Evolutionary conservation across 2,329 filamentous ascomycete genomes (phyloP).

Genomic region (Eurotiales sp.): DNA sequence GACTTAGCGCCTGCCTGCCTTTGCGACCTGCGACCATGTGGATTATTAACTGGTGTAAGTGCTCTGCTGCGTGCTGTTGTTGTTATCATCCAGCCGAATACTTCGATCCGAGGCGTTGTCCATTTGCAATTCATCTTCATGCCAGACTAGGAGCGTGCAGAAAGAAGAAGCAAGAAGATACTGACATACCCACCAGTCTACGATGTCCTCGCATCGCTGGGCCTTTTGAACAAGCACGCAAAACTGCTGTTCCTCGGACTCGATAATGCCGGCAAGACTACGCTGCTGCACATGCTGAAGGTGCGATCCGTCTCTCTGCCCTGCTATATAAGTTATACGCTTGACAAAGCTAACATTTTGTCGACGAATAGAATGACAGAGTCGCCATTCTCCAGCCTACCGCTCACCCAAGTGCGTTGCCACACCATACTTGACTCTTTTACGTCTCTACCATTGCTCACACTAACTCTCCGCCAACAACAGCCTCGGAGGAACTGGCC

Average conservation of each 20-base stretch:
- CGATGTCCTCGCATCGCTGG: constrained; percentile 81
- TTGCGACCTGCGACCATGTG: constrained; percentile 67
- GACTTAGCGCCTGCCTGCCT: too few species aligned
- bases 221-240: constrained; percentile 90
- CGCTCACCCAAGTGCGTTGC: constrained; percentile 78
- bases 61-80: constrained; percentile 15
- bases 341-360: constrained; percentile 12
- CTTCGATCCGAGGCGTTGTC: too few species aligned
- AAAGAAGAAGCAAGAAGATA: not conserved
- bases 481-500: constrained; percentile 84
- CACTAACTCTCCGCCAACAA: constrained; percentile 6
- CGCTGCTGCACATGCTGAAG: constrained; percentile 92
- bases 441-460: too few species aligned
- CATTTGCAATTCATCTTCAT: too few species aligned
- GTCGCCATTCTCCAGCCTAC: constrained; percentile 88
- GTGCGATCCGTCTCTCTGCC: constrained; percentile 42
- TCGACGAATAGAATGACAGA: constrained; percentile 76
- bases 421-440: too few species aligned
- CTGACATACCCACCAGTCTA: constrained; percentile 59
- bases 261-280: constrained; percentile 93
- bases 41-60: constrained; percentile 92
- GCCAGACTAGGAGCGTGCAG: not conserved
- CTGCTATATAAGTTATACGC: not conserved
- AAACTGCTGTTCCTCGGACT: constrained; percentile 92
- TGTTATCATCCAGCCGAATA: too few species aligned